Base-by-base conservation (phyloP, 2,329 filamentous ascomycete species). In the Arthrobotrys entomopaga region DNA sequence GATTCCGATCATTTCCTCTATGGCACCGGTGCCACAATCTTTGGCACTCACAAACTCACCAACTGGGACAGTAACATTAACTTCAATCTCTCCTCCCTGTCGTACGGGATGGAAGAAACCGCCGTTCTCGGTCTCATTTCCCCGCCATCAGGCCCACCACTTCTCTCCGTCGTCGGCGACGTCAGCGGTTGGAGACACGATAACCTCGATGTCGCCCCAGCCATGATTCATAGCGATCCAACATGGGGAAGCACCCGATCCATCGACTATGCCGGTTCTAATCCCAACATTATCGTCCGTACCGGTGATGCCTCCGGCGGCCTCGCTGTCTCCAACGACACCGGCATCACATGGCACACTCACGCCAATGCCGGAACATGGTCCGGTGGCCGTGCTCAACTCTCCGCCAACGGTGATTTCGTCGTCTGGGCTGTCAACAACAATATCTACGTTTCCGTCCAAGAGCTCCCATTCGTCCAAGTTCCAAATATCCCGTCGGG, bases 1-100 rank as follows among this genome's bases (percentile, higher is more conserved):
- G 86, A 88, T 77, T 87, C 85, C 66, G 82, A 87, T 77, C 86
- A 87, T 78, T 88, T 86, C 85, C 80, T 88, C 0, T 88, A 88
- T 69, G 86, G 85, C 15, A 88, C 87, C 0, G 86, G 87, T 0
- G 79, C 84, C 20, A 86, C 85, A 0, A 79, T 87, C 58, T 86
- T 83, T 42, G 85, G 85, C 7, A 85, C 86, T 0, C 83, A 84
- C 65, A 85, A 87, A 67, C 80, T 87, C n/a, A 84, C 83, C 0
- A 84, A 84, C 15, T 87, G 86, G 86, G 86, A 87, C 63, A 82
- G 82, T 0, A 79, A 78, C 1, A 81, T 59, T 71, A 86, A 85
- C 50, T 74, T 87, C 67, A 83, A 82, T 0, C 83, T 87, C 50
- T 77, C 84, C 49, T 85, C 84, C 0, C 80, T 87, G 2, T 86